Percentiles rank a stretch among this genome's conserved stretches.
These are phyloP conservation scores for Apiotrichum domesticum DNA, from an alignment of 1,284 basidiomycete genomes.

Conservation along the genomic window DNA sequence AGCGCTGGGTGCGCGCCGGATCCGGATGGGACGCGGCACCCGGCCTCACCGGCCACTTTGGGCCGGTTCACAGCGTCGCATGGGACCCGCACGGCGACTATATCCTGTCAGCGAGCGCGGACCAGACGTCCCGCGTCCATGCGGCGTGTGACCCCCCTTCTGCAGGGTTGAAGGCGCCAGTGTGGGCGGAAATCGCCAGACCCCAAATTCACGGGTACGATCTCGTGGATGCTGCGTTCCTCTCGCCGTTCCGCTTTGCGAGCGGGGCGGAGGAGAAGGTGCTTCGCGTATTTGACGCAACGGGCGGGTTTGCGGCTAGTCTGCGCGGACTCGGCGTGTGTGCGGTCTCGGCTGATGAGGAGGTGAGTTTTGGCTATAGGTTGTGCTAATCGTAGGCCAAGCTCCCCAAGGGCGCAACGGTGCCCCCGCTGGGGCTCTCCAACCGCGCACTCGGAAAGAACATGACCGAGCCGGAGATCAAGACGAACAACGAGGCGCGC, in stretches of 20 bases:
- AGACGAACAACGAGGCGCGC: constrained; percentile 33
- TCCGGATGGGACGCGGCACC: constrained; percentile 66
- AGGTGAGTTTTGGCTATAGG: constrained; percentile 1
- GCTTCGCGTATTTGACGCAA: constrained; percentile 80
- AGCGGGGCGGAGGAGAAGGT: constrained; percentile 92
- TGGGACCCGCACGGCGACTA: constrained; percentile 84
- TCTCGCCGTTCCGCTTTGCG: constrained; percentile 68
- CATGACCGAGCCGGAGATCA: constrained; percentile 22
- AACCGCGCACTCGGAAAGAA: constrained; percentile 69
- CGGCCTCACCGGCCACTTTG: constrained; percentile 75
- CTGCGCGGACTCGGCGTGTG: constrained; percentile 50
- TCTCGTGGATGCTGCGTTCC: constrained; percentile 69
- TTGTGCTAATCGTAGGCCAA: constrained; percentile 6
- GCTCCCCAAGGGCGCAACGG: constrained; percentile 55
- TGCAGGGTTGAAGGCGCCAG: constrained; percentile 17
- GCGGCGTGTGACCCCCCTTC: constrained; percentile 47
- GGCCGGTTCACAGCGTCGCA: constrained; percentile 65
- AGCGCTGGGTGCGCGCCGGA: constrained; percentile 60
- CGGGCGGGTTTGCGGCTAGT: constrained; percentile 64
- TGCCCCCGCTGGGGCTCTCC: constrained; percentile 69
- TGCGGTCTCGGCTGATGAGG: constrained; percentile 6
- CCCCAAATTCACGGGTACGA: constrained; percentile 96
- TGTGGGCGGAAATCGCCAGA: constrained; percentile 80
- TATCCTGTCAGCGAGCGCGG: constrained; percentile 71
- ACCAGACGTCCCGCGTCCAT: constrained; percentile 85